Evolutionary conservation across 1,284 basidiomycete species (phyloP), one percentile per base, ranked within the genome.

Genomic region (Thelephora terrestris): DNA sequence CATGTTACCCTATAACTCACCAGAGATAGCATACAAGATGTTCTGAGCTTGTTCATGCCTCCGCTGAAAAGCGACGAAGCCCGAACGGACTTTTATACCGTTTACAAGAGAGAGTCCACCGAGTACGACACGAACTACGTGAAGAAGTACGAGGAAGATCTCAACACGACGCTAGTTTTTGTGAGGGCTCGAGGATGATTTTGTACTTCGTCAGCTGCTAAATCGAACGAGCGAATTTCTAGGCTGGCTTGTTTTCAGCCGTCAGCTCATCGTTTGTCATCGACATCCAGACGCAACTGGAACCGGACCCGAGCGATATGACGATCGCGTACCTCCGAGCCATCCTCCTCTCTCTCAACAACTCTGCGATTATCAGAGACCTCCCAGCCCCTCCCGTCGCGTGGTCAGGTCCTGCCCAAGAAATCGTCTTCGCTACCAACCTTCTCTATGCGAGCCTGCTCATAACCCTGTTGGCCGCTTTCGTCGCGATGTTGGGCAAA

Each of bases 191-290:
- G 3, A n/a, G n/a, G 29, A 21, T n/a, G 3, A 3, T n/a, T 34
- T 20, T 43, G 29, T 36, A 1, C 42, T 40, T 38, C n/a, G 4
- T n/a, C n/a, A 14, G 9, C 29, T 32, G 29, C 7, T 32, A 14
- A 14, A 32, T 32, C 14, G 29, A 32, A 6, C 7, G 12, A 32
- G 29, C 7, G 12, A 32, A 12, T 34, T 42, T 14, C 25, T 35
- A 52, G 51, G 51, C 49, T 36, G 51, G 51, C 25, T 43, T 52
- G 7, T 50, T 52, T 38, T 50, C 51, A 2, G 46, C 51, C 10
- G 49, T 52, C 16, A 34, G 49, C 16, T 47, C 51, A 4, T 45
- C 51, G 18, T 52, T 52, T 32, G 35, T 50, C 6, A 32, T 50
- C n/a, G 43, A 50, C n/a, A 24, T 49, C 17, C 50, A 48, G 24